Percentiles rank a stretch among this genome's conserved stretches.
phyloP scores from a whole-genome alignment of 331 rosid genomes.

The Rhamnella rubrinervis region DNA sequence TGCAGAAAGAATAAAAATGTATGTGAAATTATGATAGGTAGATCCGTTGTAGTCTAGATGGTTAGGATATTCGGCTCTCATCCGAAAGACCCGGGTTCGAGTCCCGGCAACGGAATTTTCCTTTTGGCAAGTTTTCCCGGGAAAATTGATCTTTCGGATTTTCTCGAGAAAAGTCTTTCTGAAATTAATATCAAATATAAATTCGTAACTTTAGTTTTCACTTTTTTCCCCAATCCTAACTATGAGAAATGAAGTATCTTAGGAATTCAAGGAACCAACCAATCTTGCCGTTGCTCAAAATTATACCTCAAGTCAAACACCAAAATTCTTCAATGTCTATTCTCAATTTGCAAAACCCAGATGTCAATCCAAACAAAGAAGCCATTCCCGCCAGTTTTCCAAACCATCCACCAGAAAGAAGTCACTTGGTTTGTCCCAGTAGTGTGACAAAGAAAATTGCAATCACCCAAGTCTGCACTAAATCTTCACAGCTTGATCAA shows the following conservation, averaged over 20 bases:
- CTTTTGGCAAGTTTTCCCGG: neutral
- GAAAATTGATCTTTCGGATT: too few species aligned
- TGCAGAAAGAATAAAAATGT: too few species aligned
- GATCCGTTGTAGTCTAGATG: slow-evolving; percentile 35
- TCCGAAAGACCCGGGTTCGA: slow-evolving; percentile 34
- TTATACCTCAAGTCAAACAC: slow-evolving; percentile 19
- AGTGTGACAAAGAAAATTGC: slow-evolving; percentile 5
- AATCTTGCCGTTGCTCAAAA: slow-evolving; percentile 3
- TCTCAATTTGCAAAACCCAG: slow-evolving; percentile 15
- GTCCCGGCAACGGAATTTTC: slow-evolving; percentile 27
- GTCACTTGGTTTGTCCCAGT: slow-evolving; percentile 28
- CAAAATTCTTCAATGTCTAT: slow-evolving; percentile 18
- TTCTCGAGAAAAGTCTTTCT: neutral
- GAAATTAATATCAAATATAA: too few species aligned
- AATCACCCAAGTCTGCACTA: neutral
- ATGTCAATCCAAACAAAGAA: slow-evolving; percentile 18
- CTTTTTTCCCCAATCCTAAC: neutral
- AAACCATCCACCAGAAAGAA: slow-evolving; percentile 16
- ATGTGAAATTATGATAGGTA: too few species aligned
- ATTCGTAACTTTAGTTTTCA: too few species aligned
- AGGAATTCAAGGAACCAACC: slow-evolving; percentile 15
- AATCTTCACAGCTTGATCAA: slow-evolving; percentile 17
- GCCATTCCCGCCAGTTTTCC: slow-evolving; percentile 16
- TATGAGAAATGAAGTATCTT: slow-evolving; percentile 31
- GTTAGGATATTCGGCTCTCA: slow-evolving; percentile 37